Base-by-base conservation (phyloP, 495 filamentous ascomycete genomes). In the Lentithecium fluviatile region DNA sequence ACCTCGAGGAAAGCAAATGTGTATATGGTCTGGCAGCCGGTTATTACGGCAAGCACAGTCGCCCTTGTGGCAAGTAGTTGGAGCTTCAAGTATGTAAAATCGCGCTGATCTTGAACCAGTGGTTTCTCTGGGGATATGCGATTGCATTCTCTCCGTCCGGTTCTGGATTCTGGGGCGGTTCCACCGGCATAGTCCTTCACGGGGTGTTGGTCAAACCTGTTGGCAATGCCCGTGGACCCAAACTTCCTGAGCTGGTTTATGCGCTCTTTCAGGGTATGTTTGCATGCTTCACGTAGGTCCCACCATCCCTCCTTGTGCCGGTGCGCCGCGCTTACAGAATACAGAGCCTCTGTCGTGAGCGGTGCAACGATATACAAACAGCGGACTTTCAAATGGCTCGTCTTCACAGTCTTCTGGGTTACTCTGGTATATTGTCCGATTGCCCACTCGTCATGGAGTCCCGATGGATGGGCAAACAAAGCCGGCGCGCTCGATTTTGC, bases 331-430 rank as follows among this genome's bases (percentile, higher is more conserved):
- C 36, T 38, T 7, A 38, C 15, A 8, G 7, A 15, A 38, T 7
- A 50, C 60, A 61, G 45, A 11, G 45, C 45, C n/a, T 47, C 45
- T 11, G 7, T 47, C 7, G 45, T 47, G 8, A 47, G 45, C 45
- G 45, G 45, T 7, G 21, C 45, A 11, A 24, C 45, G 45, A 24
- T 24, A 7, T 24, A 24, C n/a, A 47, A 47, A 24, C 7, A 47
- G 11, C n/a, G 45, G 21, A 19, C 45, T 8, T 11, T 19, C n/a
- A 19, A 47, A 11, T 47, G n/a, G n/a, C 7, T 7, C n/a, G 19
- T 47, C 45, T 47, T 47, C 21, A 11, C 19, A 19, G 17, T 19
- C 21, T 24, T 47, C 45, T 47, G 45, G 45, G 45, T 24, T 7
- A 47, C 45, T 7, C 19, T 47, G n/a, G 45, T 47, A 19, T 47